phyloP scores from a whole-genome alignment of 345 rosid genomes.

The Adansonia digitata region DNA sequence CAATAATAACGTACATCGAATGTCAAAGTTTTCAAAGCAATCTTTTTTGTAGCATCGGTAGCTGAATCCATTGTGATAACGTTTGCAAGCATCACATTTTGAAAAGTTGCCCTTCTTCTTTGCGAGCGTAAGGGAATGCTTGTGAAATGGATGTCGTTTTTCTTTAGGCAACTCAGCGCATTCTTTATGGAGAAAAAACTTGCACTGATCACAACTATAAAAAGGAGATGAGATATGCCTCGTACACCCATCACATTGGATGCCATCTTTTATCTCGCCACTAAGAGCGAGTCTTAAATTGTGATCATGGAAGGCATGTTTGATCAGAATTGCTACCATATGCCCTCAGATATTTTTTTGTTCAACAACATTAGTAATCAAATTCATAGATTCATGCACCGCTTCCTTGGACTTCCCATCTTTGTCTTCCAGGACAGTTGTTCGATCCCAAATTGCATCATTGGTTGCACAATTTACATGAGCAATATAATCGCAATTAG shows the following conservation, averaged over 20 bases:
- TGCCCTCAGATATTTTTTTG: background rate
- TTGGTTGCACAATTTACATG: conserved; percentile 20
- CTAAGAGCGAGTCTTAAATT: background rate
- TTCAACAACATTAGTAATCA: background rate
- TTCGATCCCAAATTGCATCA: conserved; percentile 16
- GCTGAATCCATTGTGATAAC: conserved; percentile 1
- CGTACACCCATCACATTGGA: conserved; percentile 17
- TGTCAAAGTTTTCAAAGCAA: background rate
- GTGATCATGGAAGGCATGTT: conserved; percentile 12
- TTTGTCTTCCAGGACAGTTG: background rate
- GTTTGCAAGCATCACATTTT: background rate
- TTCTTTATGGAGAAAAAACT: conserved; percentile 16
- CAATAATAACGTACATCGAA: background rate
- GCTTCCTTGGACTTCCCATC: background rate
- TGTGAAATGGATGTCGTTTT: conserved; percentile 7
- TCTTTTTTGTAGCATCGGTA: background rate
- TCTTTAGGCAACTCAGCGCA: conserved; percentile 22
- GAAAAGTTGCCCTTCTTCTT: background rate
- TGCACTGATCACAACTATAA: conserved; percentile 17
- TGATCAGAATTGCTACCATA: background rate
- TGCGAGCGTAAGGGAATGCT: conserved; percentile 1
- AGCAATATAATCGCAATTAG: conserved; percentile 7
- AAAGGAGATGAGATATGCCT: conserved; percentile 6
- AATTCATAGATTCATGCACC: background rate
- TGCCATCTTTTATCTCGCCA: background rate